Evolutionary conservation across 2,329 filamentous ascomycete species (phyloP).

Genomic region (Arthroderma sp.): DNA sequence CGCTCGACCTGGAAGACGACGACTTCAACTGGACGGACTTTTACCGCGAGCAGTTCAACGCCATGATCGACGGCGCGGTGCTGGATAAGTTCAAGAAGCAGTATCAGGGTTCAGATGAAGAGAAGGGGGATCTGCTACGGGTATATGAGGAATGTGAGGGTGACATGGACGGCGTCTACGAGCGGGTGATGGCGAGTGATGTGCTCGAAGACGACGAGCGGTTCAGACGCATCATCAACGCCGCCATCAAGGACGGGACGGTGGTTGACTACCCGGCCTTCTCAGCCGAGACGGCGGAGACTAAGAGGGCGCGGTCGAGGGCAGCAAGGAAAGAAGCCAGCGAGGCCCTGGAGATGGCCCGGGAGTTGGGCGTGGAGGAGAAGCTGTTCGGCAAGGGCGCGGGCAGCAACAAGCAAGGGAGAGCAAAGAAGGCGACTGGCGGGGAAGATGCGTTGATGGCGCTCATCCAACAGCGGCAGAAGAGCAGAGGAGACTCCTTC

Average conservation of each 20-base stretch:
- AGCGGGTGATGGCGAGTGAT: conserved; percentile 75
- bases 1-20: conserved; percentile 53
- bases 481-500: conserved; percentile 50
- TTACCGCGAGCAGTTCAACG: conserved; percentile 71
- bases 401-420: conserved; percentile 31
- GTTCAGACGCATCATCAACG: conserved; percentile 68
- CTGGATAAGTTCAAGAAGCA: conserved; percentile 63
- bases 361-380: conserved; percentile 62
- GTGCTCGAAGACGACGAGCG: conserved; percentile 73
- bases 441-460: conserved; percentile 49
- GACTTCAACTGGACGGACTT: conserved; percentile 86
- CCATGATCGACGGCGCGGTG: conserved; percentile 59
- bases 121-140: conserved; percentile 61
- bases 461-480: conserved; percentile 60
- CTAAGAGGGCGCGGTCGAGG: conserved; percentile 47
- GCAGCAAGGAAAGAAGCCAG: conserved; percentile 54
- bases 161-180: conserved; percentile 64
- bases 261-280: conserved; percentile 59
- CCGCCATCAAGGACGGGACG: conserved; percentile 59
- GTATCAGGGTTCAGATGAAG: conserved; percentile 81
- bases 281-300: conserved; percentile 57
- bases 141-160: conserved; percentile 66
- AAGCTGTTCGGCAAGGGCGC: conserved; percentile 47
- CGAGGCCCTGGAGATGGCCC: conserved; percentile 63
- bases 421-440: conserved; percentile 37